phyloP scores from a whole-genome alignment of 768 basidiomycete species.

The Favolaschia claudopus region DNA sequence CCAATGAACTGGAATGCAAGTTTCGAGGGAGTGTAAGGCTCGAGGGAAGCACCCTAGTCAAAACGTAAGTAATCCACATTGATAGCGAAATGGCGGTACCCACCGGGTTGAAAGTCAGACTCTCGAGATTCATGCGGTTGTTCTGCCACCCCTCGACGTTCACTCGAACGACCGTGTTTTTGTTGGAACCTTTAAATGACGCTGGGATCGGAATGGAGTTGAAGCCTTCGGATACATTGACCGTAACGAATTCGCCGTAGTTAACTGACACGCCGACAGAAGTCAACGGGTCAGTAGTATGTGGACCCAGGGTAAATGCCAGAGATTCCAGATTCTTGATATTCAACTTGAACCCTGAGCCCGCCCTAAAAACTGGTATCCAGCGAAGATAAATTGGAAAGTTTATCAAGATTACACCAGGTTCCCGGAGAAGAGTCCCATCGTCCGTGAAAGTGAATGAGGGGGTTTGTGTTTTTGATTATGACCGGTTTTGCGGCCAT shows the following conservation, averaged over 20 bases:
- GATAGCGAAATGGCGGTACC: neutral
- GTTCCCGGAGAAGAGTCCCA: constrained; percentile 62
- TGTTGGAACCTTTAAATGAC: neutral
- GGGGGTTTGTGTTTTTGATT: constrained; percentile 47
- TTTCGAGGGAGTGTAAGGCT: constrained; percentile 53
- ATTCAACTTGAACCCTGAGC: constrained; percentile 61
- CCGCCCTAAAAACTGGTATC: constrained; percentile 47
- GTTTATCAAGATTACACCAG: constrained; percentile 47
- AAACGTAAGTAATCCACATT: neutral
- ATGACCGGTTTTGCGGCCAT: constrained; percentile 6
- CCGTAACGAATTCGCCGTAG: constrained; percentile 52
- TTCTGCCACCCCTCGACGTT: constrained; percentile 68
- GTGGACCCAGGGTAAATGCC: constrained; percentile 53
- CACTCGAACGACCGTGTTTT: constrained; percentile 46
- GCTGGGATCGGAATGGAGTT: constrained; percentile 50
- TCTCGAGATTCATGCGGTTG: constrained; percentile 61
- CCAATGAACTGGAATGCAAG: constrained; percentile 65
- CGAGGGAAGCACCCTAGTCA: constrained; percentile 56
- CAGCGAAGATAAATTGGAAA: neutral
- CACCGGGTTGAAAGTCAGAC: constrained; percentile 53
- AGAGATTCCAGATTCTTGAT: constrained; percentile 51
- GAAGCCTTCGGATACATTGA: constrained; percentile 55
- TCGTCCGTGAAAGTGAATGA: constrained; percentile 58
- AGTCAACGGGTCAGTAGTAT: constrained; percentile 56
- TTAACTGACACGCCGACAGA: constrained; percentile 58